Conservation (phyloP, 2,329 filamentous ascomycete genomes). For the Ceratocystis eucalypticola region DNA sequence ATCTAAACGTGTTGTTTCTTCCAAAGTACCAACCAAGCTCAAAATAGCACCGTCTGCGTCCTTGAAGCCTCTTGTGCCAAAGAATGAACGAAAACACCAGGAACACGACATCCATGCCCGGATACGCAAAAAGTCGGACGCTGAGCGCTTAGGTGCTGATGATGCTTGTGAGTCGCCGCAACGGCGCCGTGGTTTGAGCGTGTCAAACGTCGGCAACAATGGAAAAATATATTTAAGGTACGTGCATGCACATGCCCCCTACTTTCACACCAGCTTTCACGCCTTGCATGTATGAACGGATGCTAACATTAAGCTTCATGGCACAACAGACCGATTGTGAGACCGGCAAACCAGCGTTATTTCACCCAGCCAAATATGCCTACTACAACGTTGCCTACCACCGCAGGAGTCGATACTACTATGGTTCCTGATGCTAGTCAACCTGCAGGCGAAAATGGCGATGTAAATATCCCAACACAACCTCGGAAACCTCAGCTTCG, state of each 20-base stretch:
- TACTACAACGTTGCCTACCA: constrained; percentile 46
- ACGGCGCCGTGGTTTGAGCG: constrained; percentile 49
- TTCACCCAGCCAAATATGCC: constrained; percentile 49
- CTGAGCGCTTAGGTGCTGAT: constrained; percentile 39
- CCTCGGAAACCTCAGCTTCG: constrained; percentile 2
- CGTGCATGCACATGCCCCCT: constrained; percentile 43
- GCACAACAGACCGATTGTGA: constrained; percentile 41
- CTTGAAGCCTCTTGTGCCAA: constrained; percentile 20
- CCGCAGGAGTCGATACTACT: constrained; percentile 40
- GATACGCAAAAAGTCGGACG: constrained; percentile 40
- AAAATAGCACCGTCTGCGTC: constrained; percentile 18
- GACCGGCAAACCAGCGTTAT: constrained; percentile 47
- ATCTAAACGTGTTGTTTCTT: background rate
- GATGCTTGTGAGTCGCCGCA: constrained; percentile 40
- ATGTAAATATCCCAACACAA: background rate
- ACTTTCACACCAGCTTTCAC: background rate
- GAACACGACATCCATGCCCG: constrained; percentile 28
- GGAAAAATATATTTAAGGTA: constrained; percentile 73
- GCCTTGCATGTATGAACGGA: background rate
- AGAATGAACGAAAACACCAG: constrained; percentile 32
- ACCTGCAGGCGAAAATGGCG: background rate
- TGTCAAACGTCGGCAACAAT: constrained; percentile 71
- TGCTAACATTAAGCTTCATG: constrained; percentile 14
- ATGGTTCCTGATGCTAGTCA: constrained; percentile 24
- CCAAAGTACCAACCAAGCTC: constrained; percentile 13